phyloP scores from a whole-genome alignment of 768 basidiomycete species.

The Pulveroboletus sp. region DNA sequence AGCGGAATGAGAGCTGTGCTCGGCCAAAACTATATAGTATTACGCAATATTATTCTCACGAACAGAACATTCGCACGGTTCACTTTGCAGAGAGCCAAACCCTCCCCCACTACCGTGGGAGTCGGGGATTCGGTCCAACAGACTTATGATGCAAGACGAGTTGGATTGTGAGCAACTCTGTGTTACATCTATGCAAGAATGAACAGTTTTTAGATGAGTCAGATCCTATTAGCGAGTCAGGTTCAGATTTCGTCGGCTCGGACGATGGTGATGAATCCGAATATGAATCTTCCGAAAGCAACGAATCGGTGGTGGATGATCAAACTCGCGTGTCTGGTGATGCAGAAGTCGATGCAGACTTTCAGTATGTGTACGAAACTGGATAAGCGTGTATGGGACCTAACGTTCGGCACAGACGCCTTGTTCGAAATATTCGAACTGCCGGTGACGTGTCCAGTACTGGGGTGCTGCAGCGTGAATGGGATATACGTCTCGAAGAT shows the following conservation, averaged over 20 bases:
- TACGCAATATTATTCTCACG: too few relatives aligned
- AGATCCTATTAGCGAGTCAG: constrained; percentile 5
- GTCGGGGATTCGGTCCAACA: too few relatives aligned
- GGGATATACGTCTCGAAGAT: constrained; percentile 73
- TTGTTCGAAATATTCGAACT: constrained; percentile 63
- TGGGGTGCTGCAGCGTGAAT: constrained; percentile 58
- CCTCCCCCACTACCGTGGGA: background rate
- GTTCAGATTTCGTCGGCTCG: constrained; percentile 5
- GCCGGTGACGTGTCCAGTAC: constrained; percentile 43
- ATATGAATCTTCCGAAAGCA: constrained; percentile 11
- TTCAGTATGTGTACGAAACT: constrained; percentile 11
- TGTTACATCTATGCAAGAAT: constrained; percentile 54
- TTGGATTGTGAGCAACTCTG: constrained; percentile 19
- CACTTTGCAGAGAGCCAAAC: background rate
- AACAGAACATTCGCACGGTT: too few relatives aligned
- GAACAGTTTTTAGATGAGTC: background rate
- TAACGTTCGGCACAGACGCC: constrained; percentile 43
- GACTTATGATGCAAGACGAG: background rate
- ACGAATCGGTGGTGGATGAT: constrained; percentile 1
- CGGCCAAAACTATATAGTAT: too few relatives aligned
- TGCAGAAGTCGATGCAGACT: constrained; percentile 19
- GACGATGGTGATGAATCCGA: constrained; percentile 5
- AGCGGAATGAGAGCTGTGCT: too few relatives aligned
- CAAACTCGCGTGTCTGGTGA: constrained; percentile 1
- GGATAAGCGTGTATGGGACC: too few relatives aligned